A percentile compares a stretch with the other conserved stretches of the same genome.
phyloP scores from a whole-genome alignment of 768 basidiomycete species.

The Mycena alexandri region DNA sequence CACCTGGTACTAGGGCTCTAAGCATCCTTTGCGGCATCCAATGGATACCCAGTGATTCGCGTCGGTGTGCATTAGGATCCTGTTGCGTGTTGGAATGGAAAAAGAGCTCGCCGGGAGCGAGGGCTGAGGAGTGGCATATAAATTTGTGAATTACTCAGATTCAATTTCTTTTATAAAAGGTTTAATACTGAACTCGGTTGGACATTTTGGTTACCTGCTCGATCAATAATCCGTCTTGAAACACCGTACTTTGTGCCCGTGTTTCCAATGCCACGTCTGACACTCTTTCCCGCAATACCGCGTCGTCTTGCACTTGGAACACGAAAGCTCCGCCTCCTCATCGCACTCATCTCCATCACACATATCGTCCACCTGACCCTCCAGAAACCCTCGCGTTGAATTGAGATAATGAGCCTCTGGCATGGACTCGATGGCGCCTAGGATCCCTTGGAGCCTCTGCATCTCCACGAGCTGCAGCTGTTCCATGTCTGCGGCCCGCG shows the following conservation, averaged over 20 bases:
- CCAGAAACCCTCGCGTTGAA: not conserved
- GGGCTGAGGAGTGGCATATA: too few relatives aligned
- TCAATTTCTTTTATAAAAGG: slow-evolving; percentile 15
- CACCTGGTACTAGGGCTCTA: too few relatives aligned
- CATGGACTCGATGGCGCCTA: slow-evolving; percentile 19
- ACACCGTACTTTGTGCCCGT: slow-evolving; percentile 38
- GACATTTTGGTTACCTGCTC: too few relatives aligned
- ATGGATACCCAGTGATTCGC: too few relatives aligned
- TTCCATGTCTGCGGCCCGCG: not conserved
- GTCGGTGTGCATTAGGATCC: too few relatives aligned
- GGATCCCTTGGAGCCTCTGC: slow-evolving; percentile 19
- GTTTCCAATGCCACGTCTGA: slow-evolving; percentile 40
- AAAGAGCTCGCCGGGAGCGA: too few relatives aligned
- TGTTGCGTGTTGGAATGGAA: too few relatives aligned
- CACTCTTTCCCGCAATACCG: slow-evolving; percentile 36
- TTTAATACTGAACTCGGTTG: slow-evolving; percentile 6
- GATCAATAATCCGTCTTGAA: slow-evolving; percentile 35
- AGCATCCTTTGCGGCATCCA: too few relatives aligned
- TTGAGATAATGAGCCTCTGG: slow-evolving; percentile 13
- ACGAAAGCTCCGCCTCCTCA: slow-evolving; percentile 30
- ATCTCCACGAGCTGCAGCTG: slow-evolving; percentile 20
- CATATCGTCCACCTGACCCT: too few relatives aligned
- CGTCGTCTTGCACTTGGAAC: slow-evolving; percentile 38
- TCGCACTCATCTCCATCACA: slow-evolving; percentile 19
- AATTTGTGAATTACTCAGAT: slow-evolving; percentile 13